Evolutionary conservation across 768 basidiomycete species (phyloP).

Genomic region (Suillus americanus): DNA sequence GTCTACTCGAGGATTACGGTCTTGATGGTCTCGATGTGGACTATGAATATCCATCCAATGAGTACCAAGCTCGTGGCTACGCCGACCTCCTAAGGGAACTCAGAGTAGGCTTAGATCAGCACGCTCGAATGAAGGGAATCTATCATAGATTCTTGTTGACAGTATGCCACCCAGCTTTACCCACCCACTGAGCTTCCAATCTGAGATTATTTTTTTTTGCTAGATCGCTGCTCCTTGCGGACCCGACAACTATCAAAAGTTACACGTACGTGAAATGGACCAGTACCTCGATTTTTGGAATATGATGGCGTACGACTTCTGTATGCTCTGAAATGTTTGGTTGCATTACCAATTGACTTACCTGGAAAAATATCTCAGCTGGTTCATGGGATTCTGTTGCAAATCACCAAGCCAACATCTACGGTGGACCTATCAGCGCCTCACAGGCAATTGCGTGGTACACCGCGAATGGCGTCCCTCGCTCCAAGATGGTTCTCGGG

Average conservation of each 20-base stretch:
- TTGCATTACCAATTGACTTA: conserved; percentile 14
- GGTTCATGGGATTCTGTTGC: conserved; percentile 74
- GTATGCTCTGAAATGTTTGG: conserved; percentile 36
- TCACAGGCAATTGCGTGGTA: conserved; percentile 72
- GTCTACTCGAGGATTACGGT: conserved; percentile 87
- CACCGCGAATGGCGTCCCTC: conserved; percentile 63
- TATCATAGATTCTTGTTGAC: conserved; percentile 71
- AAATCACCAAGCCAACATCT: conserved; percentile 87
- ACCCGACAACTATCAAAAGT: conserved; percentile 76
- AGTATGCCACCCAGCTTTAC: conserved; percentile 36
- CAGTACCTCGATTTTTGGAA: conserved; percentile 93
- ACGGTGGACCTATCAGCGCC: conserved; percentile 63
- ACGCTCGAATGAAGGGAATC: conserved; percentile 62
- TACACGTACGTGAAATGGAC: conserved; percentile 84
- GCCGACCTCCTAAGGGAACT: conserved; percentile 78
- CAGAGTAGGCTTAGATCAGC: conserved; percentile 70
- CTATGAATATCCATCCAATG: conserved; percentile 88
- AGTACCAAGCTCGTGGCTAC: conserved; percentile 79
- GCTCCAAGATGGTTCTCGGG: conserved; percentile 83
- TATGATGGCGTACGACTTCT: conserved; percentile 91
- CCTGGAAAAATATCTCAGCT: conserved; percentile 39
- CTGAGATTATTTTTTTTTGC: conserved; percentile 8
- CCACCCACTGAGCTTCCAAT: conserved; percentile 2
- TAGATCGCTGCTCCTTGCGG: conserved; percentile 95
- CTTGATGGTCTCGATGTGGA: conserved; percentile 91